Evolutionary conservation across 768 basidiomycete genomes (phyloP), one percentile per base, ranked within the genome.

Genomic region (Pleurotus djamor): DNA sequence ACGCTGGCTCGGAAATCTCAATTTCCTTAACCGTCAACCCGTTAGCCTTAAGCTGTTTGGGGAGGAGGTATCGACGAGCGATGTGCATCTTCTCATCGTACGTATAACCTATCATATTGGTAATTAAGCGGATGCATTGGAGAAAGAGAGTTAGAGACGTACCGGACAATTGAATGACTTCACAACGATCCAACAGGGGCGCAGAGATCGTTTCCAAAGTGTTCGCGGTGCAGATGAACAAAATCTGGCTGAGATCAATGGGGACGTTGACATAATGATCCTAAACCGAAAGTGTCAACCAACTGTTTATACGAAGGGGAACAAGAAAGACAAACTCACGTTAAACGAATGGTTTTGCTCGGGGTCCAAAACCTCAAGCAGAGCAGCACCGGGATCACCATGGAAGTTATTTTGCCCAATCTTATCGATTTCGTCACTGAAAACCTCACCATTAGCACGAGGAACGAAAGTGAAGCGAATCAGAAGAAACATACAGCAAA

Each of bases 201-300:
- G 88, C 84, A 4, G 92, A 88, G 61, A 97, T 96, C 0, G 92
- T 94, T 41, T 95, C 92, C 9, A 96, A 83, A 0, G 88, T 82
- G 69, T 97, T 97, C 36, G 94, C 91, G 0, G 96, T 96, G 64
- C 94, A 96, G 62, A 97, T 91, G 72, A 97, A 96, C 16, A 96
- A 78, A 12, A 96, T 86, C 67, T 92, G 92, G 57, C 88, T 90
- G 52, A 96, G 81, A 65, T 96, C 92, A 55, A 96, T 83, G 1
- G 93, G 92, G 8, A 92, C 87, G 61, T 94, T 93, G 68, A 95
- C 83, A 67, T 94, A 96, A 73, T 97, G 95, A 71, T 97, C 95
- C 85, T 92, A 66, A 34, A 69, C 3, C 16, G 41, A 0, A 12
- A n/a, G 63, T 48, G 43, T 59, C 5, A 56, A 51, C 33, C 14